Evolutionary conservation across 2,329 filamentous ascomycete species (phyloP).

Genomic region (Colletotrichum sp.): DNA sequence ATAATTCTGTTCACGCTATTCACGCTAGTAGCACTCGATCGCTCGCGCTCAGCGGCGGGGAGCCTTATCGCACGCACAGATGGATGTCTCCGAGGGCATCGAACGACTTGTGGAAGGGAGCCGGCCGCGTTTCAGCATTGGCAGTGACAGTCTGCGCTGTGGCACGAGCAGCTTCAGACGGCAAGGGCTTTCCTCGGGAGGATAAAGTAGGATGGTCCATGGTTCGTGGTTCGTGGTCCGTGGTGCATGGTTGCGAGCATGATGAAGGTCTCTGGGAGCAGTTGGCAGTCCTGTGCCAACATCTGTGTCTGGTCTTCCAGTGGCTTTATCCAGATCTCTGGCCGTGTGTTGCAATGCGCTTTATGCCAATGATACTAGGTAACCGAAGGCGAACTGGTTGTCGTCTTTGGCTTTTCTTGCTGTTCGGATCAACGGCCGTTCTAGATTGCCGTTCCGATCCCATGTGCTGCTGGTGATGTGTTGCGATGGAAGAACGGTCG

Average conservation of each 20-base stretch:
- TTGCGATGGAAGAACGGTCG: neutral
- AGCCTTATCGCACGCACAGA: neutral
- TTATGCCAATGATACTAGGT: neutral
- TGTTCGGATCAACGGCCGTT: neutral
- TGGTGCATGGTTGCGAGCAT: neutral
- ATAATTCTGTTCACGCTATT: neutral
- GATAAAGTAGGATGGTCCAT: neutral
- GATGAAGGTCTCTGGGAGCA: neutral
- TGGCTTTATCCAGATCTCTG: neutral
- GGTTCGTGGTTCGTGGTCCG: neutral
- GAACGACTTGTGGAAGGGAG: conserved; percentile 2
- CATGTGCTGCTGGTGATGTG: neutral
- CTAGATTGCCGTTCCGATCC: neutral
- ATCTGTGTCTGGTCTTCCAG: neutral
- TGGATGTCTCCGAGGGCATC: conserved; percentile 6
- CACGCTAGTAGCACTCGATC: neutral
- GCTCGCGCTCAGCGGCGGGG: neutral
- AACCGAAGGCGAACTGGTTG: neutral
- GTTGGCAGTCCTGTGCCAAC: neutral
- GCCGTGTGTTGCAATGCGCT: neutral
- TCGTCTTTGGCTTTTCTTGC: neutral
- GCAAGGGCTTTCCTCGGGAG: conserved; percentile 16
- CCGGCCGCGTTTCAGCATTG: conserved; percentile 18
- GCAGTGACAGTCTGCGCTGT: conserved; percentile 7
- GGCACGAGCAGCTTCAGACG: conserved; percentile 17